Evolutionary conservation across 2,329 filamentous ascomycete genomes (phyloP).

Genomic region (Chaetoscypha palmicola): DNA sequence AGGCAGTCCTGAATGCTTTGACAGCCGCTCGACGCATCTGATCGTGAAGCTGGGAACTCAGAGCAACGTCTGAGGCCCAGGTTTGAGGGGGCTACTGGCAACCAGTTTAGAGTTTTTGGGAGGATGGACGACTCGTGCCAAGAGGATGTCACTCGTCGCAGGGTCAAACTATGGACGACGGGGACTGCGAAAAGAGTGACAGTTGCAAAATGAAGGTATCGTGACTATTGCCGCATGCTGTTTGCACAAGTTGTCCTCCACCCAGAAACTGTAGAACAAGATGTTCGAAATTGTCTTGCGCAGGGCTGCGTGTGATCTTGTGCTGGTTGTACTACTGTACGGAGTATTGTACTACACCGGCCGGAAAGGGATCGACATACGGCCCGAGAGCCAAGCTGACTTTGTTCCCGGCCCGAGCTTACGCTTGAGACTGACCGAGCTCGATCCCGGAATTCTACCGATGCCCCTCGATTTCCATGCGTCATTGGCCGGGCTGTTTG

Average conservation of each 20-base stretch:
- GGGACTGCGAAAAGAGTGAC: not conserved
- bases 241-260: too few species aligned
- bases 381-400: too few species aligned
- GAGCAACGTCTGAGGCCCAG: conserved; percentile 14
- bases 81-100: conserved; percentile 1
- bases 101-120: not conserved
- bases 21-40: conserved; percentile 70
- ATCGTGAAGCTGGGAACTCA: conserved; percentile 15
- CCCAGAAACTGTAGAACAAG: too few species aligned
- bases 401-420: not conserved
- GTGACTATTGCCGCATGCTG: conserved; percentile 4
- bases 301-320: too few species aligned
- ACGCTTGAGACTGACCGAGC: not conserved
- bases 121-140: not conserved
- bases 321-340: too few species aligned
- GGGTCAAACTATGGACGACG: not conserved
- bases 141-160: not conserved
- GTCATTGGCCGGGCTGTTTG: conserved; percentile 21
- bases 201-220: not conserved
- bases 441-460: conserved; percentile 12
- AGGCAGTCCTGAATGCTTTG: conserved; percentile 61
- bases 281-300: too few species aligned
- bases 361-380: too few species aligned
- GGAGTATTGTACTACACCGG: too few species aligned
- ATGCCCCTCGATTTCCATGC: conserved; percentile 10